Evolutionary conservation across 345 rosid species (phyloP).

Genomic region (Linum usitatissimum): DNA sequence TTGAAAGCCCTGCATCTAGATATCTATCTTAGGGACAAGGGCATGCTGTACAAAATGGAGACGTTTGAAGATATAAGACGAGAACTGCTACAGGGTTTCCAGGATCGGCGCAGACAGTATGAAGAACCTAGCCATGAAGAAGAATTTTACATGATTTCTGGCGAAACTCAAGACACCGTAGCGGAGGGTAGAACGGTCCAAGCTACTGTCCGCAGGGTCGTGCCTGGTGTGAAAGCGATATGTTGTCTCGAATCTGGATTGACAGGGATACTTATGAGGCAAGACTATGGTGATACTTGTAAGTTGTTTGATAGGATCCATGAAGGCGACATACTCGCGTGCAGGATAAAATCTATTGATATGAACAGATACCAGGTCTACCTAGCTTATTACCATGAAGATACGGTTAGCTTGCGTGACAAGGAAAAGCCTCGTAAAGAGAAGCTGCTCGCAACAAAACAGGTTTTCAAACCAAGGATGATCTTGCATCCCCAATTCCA

Average conservation of each 20-base stretch:
- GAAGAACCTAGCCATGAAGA: conserved; percentile 85
- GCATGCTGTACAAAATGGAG: conserved; percentile 52
- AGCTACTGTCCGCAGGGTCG: conserved; percentile 78
- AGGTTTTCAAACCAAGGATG: conserved; percentile 90
- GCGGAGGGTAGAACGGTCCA: conserved; percentile 88
- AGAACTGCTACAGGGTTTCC: conserved; percentile 82
- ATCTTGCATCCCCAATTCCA: conserved; percentile 98
- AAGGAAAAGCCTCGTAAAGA: conserved; percentile 76
- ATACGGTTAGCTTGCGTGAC: conserved; percentile 52
- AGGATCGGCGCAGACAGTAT: conserved; percentile 72
- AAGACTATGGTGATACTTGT: conserved; percentile 89
- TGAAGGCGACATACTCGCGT: conserved; percentile 82
- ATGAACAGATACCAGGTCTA: conserved; percentile 83
- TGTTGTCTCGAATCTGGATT: conserved; percentile 92
- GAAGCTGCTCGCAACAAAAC: conserved; percentile 82
- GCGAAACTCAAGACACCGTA: conserved; percentile 90
- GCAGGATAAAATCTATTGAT: conserved; percentile 82
- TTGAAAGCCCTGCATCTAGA: conserved; percentile 52
- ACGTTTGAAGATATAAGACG: conserved; percentile 60
- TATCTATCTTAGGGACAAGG: conserved; percentile 43
- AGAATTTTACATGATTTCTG: conserved; percentile 86
- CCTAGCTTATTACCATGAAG: conserved; percentile 70
- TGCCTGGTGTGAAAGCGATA: conserved; percentile 60
- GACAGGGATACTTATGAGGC: conserved; percentile 75
- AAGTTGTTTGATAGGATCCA: conserved; percentile 77